Evolutionary conservation across 192 early-diverging fungal species (phyloP), one percentile per base, ranked within the genome.

Genomic region (Rhizophagus sp.): DNA sequence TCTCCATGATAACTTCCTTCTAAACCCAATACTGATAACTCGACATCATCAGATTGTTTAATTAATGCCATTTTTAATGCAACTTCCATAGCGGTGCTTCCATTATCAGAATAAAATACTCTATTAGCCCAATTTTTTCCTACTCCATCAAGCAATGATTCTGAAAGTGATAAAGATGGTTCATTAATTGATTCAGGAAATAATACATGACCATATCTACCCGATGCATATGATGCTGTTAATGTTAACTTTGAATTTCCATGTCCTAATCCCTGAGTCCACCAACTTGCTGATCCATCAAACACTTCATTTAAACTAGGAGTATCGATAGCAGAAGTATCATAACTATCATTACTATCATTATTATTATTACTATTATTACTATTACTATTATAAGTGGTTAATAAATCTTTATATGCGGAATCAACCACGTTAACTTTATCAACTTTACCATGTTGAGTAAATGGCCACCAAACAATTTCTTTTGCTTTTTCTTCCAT

Each of bases 1-100:
- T 96, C 95, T 47, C 95, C 95, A 80, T 96, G 95, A 79, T 96
- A 96, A n/a, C 89, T 87, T 9, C 95, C 93, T 39, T 92, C 84
- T 5, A 94, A 76, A 34, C 94, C 94, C 39, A 95, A 79, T 3
- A 94, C 84, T 44, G 39, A 34, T 34, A 71, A 25, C 22, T 71
- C 67, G 9, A 62, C n/a, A 17, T 44, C 65, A 12, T 34, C 25
- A 10, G 84, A 79, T 67, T 87, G 81, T 64, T 87, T 85, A 61
- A 85, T 84, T 66, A 94, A 84, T 3, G 93, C 93, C 91, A 94
- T 94, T 75, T 96, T 96, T 61, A 95, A 84, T 0, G 92, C 93
- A 1, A 95, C 93, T 83, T 96, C 95, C 80, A 93, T 90, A 1
- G 92, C 90, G 3, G 93, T 95, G 50, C 87, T 89, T n/a, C 95